Evolutionary conservation across 257 asterid species (phyloP), one percentile per base, ranked within the genome.

Genomic region (Cynanchum wilfordii): DNA sequence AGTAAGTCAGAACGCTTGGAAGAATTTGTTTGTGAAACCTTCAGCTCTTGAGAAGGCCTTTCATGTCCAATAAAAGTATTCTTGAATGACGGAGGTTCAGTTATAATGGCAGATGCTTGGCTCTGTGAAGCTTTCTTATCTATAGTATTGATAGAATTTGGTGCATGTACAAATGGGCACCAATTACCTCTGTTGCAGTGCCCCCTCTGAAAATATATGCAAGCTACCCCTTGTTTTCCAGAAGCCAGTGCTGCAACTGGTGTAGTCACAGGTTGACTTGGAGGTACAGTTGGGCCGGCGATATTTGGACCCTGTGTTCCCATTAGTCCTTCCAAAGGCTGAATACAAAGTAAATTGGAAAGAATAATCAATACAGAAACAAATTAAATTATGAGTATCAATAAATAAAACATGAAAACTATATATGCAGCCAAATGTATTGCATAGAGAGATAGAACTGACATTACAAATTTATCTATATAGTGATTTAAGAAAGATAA

Each of bases 251-350:
- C 75, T 6, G 85, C 75, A 3, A 76, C 57, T 52, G 90, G 79
- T 27, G 84, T 66, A 66, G 81, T 16, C n/a, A 80, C 85, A 69
- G 80, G 66, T 76, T 85, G 90, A 20, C 79, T 66, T 15, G 71
- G 52, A n/a, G 86, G 87, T 66, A 74, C 78, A 25, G 90, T 71
- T 62, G 85, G 79, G 38, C 86, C 94, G 69, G 77, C 47, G 19
- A 93, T 75, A 71, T 87, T 79, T 70, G 90, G 85, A 20, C 38
- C 74, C 77, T 89, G 91, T 6, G 84, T 70, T 66, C 91, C 96
- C 84, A 86, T 74, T 59, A 86, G 73, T 79, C 89, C 97, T 55
- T 92, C 98, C 54, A 92, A 91, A 56, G 98, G 96, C 98, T 92
- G 90, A 75, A 73, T 59, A 73, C 38, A 30, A 63, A 72, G 57